These are phyloP conservation scores for Gnomoniopsis smithogilvyi DNA, from an alignment of 2,329 filamentous ascomycete genomes.

Conservation along the genomic window DNA sequence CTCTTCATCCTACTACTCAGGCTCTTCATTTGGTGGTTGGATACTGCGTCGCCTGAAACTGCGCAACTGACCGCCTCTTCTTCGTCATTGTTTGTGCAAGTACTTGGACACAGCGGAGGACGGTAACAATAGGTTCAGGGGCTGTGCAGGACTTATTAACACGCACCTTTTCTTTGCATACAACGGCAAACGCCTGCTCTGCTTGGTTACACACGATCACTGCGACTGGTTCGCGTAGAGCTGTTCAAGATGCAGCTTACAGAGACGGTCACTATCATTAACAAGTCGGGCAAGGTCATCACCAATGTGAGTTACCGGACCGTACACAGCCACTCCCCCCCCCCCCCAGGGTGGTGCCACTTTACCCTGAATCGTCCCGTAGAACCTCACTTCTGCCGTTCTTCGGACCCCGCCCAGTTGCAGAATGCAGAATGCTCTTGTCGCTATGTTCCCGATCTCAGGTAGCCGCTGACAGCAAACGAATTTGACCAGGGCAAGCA, in stretches of 20 bases:
- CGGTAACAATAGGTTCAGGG: background rate
- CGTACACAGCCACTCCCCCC: background rate
- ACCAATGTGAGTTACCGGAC: constrained; percentile 64
- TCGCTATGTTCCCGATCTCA: background rate
- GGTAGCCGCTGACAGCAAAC: background rate
- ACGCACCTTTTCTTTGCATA: background rate
- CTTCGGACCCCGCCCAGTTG: background rate
- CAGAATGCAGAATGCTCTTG: background rate
- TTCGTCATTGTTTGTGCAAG: constrained; percentile 1
- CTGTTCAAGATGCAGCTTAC: constrained; percentile 38
- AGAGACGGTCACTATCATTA: constrained; percentile 85
- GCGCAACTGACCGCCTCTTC: constrained; percentile 8
- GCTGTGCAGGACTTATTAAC: background rate
- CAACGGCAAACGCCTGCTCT: background rate
- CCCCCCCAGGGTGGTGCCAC: background rate
- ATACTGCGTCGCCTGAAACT: background rate
- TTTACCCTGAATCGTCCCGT: background rate
- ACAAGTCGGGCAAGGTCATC: constrained; percentile 86
- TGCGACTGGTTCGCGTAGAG: constrained; percentile 8
- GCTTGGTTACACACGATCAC: background rate
- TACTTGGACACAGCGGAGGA: background rate
- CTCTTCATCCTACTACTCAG: background rate
- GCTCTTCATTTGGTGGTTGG: background rate
- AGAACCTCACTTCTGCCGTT: background rate
- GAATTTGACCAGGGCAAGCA: constrained; percentile 69